Evolutionary conservation across 148 eudicot species (phyloP), one percentile per base, ranked within the genome.

Genomic region (Tetragonia tetragonoides): DNA sequence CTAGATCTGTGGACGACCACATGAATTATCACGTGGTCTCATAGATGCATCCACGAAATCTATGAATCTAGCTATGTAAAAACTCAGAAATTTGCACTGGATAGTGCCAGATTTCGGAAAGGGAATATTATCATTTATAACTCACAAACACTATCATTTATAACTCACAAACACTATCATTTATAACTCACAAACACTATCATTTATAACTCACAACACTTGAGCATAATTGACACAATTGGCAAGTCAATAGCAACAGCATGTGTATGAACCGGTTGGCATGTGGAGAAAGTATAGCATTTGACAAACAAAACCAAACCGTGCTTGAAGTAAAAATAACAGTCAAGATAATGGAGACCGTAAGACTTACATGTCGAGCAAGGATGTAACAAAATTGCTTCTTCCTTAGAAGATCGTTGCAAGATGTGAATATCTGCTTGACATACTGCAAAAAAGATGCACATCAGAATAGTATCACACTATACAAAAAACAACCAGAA

Each of bases 331-430:
- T 54, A 57, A 69, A 39, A 47, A 59, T 4, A 6, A 67, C 34
- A 65, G 40, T 23, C 64, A 78, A 65, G 61, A 51, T 5, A 42
- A 39, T 61, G 49, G 21, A 24, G 65, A 81, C 75, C 18, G 67
- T 68, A 71, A 53, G 5, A 85, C 96, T 91, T 87, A 95, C 99
- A 81, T 91, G 99, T 44, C 94, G 92, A 68, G 90, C 97, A 76
- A 95, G 90, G 73, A 95, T 95, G 88, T 85, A 95, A 79, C 97
- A 87, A 68, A 95, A 93, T 75, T 95, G 97, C 84, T 89, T 88
- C 88, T 89, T 93, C 80, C 59, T 77, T 75, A 81, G 80, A 62
- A 82, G 80, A 84, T 95, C 97, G 74, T 79, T 64, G 73, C 97
- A 95, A n/a, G 86, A 73, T 51, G 85, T 84, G 79, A 95, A 93